These are phyloP conservation scores for Lasiodiplodia citricola DNA, from an alignment of 2,329 filamentous ascomycete genomes.

Conservation along the genomic window DNA sequence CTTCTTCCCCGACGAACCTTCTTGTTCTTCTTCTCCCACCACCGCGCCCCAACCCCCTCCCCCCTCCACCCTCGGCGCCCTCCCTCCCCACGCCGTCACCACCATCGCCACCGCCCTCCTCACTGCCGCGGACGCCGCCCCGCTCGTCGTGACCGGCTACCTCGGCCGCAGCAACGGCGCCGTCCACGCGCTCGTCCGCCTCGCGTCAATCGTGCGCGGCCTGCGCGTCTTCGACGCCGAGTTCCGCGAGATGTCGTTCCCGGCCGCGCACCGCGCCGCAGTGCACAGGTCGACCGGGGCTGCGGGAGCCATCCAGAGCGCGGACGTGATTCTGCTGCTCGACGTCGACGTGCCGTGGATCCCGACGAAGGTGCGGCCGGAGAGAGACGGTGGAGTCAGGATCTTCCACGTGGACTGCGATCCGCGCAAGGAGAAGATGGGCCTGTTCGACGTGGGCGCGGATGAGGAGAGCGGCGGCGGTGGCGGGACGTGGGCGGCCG, in stretches of 20 bases:
- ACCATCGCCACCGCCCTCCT: slow-evolving; percentile 29
- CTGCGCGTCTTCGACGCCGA: slow-evolving; percentile 32
- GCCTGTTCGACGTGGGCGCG: slow-evolving; percentile 72
- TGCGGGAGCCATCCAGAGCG: slow-evolving; percentile 30
- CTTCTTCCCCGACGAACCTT: slow-evolving; percentile 16
- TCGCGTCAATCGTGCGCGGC: slow-evolving; percentile 30
- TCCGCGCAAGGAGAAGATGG: slow-evolving; percentile 73
- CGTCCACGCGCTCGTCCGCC: slow-evolving; percentile 28
- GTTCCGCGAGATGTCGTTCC: slow-evolving; percentile 33
- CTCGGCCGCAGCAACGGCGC: slow-evolving; percentile 29
- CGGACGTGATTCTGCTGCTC: slow-evolving; percentile 32
- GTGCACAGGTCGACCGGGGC: slow-evolving; percentile 29
- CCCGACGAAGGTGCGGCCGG: slow-evolving; percentile 28
- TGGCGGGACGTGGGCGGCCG: slow-evolving; percentile 63
- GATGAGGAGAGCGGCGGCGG: slow-evolving; percentile 48
- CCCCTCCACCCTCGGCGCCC: slow-evolving; percentile 22
- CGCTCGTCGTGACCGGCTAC: slow-evolving; percentile 34
- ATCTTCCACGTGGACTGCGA: slow-evolving; percentile 71
- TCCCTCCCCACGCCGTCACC: slow-evolving; percentile 23
- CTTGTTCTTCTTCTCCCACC: slow-evolving; percentile 12
- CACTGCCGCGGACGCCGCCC: too few relatives aligned
- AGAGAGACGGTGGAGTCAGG: slow-evolving; percentile 50
- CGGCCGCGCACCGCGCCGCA: slow-evolving; percentile 32
- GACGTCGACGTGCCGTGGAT: slow-evolving; percentile 37
- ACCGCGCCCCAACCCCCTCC: slow-evolving; percentile 17